Base-by-base conservation (phyloP, 345 rosid species). In the Aquilaria sinensis region DNA sequence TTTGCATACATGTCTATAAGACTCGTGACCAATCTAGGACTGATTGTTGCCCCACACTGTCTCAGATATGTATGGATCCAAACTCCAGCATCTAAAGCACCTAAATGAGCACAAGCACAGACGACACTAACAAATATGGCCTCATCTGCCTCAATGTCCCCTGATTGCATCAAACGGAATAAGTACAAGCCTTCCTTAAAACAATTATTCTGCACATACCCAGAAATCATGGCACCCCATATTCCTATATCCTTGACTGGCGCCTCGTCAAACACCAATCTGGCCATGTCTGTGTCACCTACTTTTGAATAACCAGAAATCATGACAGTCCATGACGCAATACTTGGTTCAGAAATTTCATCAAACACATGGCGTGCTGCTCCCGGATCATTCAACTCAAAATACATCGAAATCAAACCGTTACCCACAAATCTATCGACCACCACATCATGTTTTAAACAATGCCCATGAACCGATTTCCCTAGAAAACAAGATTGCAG, bases 161-260 rank as follows among this genome's bases (percentile, higher is more conserved):
- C 55, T 66, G 53, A 31, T 52, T 77, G 81, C 75, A 73, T 70
- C 57, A 73, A 12, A 62, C 70, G 56, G 64, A 81, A 81, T 74
- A 66, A 47, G 50, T 75, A 72, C 12, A 79, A 70, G 33, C 84
- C 77, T 72, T 82, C 84, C 69, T 75, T 79, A 31, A 77, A 75
- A 49, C 87, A 79, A 60, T 66, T 75, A 65, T 76, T 78, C 68
- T 75, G 70, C 47, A 72, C 77, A 33, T 83, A 80, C 11, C 81
- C 83, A 33, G 85, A 83, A 65, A 83, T 78, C 85, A 83, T 78
- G 9, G 76, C 79, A 48, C 79, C 81, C 87, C 84, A 83, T 11
- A 73, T 71, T 48, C 83, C 83, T 47, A 60, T 53, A 67, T 83
- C 87, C 64, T 68, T 74, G 50, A 61, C 58, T 9, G 75, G 70